These are phyloP conservation scores for Penicillium sp. DNA, from an alignment of 2,329 filamentous ascomycete species.

Conservation along the genomic window DNA sequence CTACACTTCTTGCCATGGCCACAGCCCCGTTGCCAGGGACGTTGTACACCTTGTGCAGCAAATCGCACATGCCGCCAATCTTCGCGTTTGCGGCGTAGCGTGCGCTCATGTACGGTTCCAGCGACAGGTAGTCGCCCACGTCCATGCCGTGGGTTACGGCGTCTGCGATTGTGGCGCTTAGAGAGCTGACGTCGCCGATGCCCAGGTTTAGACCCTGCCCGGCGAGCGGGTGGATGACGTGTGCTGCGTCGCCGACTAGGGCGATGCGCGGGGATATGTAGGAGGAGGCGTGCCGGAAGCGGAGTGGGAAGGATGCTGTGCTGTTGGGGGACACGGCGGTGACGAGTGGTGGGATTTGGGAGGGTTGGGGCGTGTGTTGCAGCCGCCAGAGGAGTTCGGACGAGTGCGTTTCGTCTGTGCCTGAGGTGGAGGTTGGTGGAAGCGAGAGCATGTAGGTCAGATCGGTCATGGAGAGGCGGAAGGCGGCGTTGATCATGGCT, in stretches of 20 bases:
- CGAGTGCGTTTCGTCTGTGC: conserved; percentile 46
- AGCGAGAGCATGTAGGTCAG: conserved; percentile 75
- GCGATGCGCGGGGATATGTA: conserved; percentile 90
- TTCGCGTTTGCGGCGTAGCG: conserved; percentile 77
- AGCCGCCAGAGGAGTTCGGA: conserved; percentile 84
- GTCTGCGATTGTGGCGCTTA: conserved; percentile 69
- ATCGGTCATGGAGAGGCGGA: conserved; percentile 75
- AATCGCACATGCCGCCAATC: conserved; percentile 76
- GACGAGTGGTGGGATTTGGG: conserved; percentile 61
- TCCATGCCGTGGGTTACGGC: conserved; percentile 82
- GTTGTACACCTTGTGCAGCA: conserved; percentile 90
- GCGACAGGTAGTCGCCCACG: conserved; percentile 69
- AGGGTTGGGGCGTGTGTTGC: conserved; percentile 59
- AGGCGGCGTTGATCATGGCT: conserved; percentile 89
- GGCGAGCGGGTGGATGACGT: conserved; percentile 90
- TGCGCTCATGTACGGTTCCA: conserved; percentile 78
- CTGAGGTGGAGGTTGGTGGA: conserved; percentile 23
- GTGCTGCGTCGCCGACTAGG: conserved; percentile 88
- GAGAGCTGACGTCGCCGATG: conserved; percentile 78
- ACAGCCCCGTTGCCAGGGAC: conserved; percentile 68
- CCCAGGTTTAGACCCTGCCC: conserved; percentile 94
- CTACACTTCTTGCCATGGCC: conserved; percentile 72
- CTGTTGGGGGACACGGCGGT: conserved; percentile 72
- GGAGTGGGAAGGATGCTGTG: conserved; percentile 85
- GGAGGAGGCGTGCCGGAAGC: conserved; percentile 86